A percentile compares a stretch with the other conserved stretches of the same genome.
These are phyloP conservation scores for Fusarium verticillioides DNA, from an alignment of 2,329 filamentous ascomycete species.

Conservation along the genomic window DNA sequence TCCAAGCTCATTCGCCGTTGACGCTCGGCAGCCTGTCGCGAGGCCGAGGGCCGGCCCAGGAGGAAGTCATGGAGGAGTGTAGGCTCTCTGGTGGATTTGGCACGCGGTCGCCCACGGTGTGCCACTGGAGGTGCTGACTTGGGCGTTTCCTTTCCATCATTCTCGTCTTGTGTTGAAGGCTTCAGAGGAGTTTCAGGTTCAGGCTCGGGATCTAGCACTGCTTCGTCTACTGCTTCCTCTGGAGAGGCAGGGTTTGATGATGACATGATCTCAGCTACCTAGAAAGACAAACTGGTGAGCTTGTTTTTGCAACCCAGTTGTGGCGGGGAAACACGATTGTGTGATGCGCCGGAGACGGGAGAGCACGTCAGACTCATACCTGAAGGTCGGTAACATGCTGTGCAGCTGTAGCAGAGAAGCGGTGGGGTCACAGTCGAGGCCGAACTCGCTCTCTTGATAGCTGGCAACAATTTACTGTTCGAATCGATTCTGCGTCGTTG, in stretches of 20 bases:
- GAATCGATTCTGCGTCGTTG: neutral
- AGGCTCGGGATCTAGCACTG: constrained; percentile 27
- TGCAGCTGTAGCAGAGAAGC: constrained; percentile 30
- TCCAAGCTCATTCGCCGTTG: constrained; percentile 69
- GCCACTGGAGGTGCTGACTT: constrained; percentile 58
- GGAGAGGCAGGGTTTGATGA: constrained; percentile 41
- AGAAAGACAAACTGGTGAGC: constrained; percentile 26
- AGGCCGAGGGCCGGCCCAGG: constrained; percentile 65
- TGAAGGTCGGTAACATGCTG: constrained; percentile 45
- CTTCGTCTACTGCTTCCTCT: constrained; percentile 42
- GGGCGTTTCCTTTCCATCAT: constrained; percentile 47
- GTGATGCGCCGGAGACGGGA: neutral
- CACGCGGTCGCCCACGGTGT: constrained; percentile 46
- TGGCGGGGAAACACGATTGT: neutral
- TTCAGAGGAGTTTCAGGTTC: constrained; percentile 37
- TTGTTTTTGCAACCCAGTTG: constrained; percentile 3
- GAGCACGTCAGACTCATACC: constrained; percentile 29
- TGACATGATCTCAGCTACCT: constrained; percentile 45
- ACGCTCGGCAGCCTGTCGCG: constrained; percentile 63
- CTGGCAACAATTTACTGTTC: neutral
- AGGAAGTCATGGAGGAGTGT: constrained; percentile 68
- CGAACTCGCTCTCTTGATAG: constrained; percentile 4
- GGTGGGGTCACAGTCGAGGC: constrained; percentile 6
- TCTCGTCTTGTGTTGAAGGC: constrained; percentile 18
- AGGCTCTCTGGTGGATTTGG: constrained; percentile 54